Evolutionary conservation across 805 yeast species (phyloP), one percentile per base, ranked within the genome.

Genomic region (Isabelozyma pseudorhagii): DNA sequence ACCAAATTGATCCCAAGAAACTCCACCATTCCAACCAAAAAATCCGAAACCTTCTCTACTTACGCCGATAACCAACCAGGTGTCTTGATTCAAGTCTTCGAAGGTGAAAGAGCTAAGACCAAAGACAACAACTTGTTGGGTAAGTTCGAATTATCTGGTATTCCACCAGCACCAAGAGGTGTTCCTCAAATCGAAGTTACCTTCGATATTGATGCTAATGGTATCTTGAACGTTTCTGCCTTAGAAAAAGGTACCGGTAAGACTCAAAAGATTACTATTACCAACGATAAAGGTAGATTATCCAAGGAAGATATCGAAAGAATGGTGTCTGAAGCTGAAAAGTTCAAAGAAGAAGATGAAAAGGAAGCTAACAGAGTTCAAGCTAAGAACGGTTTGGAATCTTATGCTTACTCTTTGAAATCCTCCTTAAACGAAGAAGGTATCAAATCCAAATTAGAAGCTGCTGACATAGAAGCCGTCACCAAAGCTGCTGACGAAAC

Each of bases 131-230:
- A 91, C 84, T 75, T 91, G 72, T 85, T 92, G 67, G 98, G 97
- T 82, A 92, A 92, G 79, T 92, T 92, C 77, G 97, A 92, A 78
- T 85, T 92, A 66, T 75, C 94, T 59, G 97, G 97, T 72, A 92
- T 92, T 58, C 97, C 97, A 67, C 97, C 97, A 62, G 97, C 97
- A 43, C 97, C 97, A 78, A 90, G 97, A 80, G 97, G 97, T 82
- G 96, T 88, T 58, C 97, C 97, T 68, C 97, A 91, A 80, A 87
- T 92, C 64, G 97, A 92, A 82, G 97, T 92, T 60, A 92, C 97
- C 64, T 92, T 92, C 69, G 97, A 92, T 74, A 80, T 92, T 66
- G 97, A 92, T 74, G 97, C 97, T 59, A 92, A 92, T 75, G 97
- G 97, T 81, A 92, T 92, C 77, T 80, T 92, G 77, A 92, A 92